Evolutionary conservation across 2,329 filamentous ascomycete genomes (phyloP), one percentile per base, ranked within the genome.

Genomic region (Fonsecaea pugnacius): DNA sequence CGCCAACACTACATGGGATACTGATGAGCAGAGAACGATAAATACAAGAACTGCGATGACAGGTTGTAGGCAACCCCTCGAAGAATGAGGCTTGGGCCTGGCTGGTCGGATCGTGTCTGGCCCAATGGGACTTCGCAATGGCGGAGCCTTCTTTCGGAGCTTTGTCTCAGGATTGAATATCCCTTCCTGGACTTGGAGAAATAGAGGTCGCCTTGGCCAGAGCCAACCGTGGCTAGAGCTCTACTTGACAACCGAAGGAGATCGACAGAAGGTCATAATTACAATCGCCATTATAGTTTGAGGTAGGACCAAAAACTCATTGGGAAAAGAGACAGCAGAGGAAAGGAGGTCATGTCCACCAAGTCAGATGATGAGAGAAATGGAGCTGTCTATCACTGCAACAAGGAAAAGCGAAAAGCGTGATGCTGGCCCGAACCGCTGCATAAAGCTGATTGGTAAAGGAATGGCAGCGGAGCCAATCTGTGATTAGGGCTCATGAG

Each of bases 181-280:
- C 43, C 21, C 43, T 48, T 48, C 21, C 24, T 27, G 43, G 43
- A 24, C 51, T 24, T 53, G 18, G 51, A 18, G 27, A 32, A 53
- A 14, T 1, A 30, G 7, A 21, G 21, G 21, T 48, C 5, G 43
- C 21, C 43, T 48, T 48, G 43, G 43, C 50, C 48, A 32, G 36
- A 35, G 35, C n/a, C 24, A 46, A 30, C 8, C 51, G 51, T 8
- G 53, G 35, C 16, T 32, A 16, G 24, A 14, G 27, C 59, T 53
- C 55, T 55, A 66, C 58, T 57, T 53, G 38, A 56, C 18, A 60
- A 10, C 46, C 35, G 62, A n/a, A 33, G 58, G 59, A 10, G 65
- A 57, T 43, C 57, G 59, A 46, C 63, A 67, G 24, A 67, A 63
- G 12, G 65, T 67, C 57, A 61, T 18, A 33, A 4, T 57, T 38